A percentile compares a stretch with the other conserved stretches of the same genome.
Conservation (phyloP, 169 alveolate genomes). For the Plasmodium relictum region DNA sequence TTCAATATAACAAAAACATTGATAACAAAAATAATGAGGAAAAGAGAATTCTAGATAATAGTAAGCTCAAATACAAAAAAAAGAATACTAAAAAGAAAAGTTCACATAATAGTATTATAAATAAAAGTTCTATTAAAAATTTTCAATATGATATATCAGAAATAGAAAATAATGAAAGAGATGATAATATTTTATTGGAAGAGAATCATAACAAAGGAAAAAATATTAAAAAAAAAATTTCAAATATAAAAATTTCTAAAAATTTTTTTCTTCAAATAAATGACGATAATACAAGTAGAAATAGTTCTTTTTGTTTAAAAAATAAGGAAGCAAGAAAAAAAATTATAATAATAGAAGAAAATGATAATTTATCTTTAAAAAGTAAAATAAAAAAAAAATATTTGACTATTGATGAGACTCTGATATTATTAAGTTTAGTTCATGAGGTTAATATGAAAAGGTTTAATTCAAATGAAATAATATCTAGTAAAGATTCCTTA, state of each 20-base stretch:
- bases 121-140: not conserved
- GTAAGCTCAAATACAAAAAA: too few species aligned
- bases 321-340: conserved; percentile 9
- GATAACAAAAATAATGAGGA: too few species aligned
- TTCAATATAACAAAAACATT: not conserved
- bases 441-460: conserved; percentile 19
- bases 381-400: not conserved
- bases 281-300: conserved; percentile 56
- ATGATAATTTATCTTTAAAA: not conserved
- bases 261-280: conserved; percentile 61
- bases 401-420: conserved; percentile 19
- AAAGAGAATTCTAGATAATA: too few species aligned
- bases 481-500: conserved; percentile 37
- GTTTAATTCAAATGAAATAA: not conserved
- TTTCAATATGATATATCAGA: conserved; percentile 1
- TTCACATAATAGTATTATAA: not conserved
- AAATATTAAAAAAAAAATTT: conserved; percentile 17
- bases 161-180: not conserved
- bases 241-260: conserved; percentile 52
- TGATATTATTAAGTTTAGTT: conserved; percentile 3
- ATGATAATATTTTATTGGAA: not conserved
- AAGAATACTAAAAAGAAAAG: not conserved
- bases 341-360: conserved; percentile 45
- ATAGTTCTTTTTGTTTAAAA: conserved; percentile 6
- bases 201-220: not conserved